Conservation (phyloP, 2,329 filamentous ascomycete genomes). For the Zarea fungicola region DNA sequence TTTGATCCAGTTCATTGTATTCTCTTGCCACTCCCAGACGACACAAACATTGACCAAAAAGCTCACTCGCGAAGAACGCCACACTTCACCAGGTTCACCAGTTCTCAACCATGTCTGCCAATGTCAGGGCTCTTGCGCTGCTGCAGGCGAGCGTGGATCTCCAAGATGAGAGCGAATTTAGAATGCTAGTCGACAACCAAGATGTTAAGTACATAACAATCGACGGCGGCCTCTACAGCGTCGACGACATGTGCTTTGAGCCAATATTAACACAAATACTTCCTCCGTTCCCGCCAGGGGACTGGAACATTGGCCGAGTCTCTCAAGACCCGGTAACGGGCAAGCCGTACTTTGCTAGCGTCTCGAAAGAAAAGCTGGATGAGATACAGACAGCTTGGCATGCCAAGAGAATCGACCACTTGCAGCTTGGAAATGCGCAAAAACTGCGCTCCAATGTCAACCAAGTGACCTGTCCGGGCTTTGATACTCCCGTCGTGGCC, state of each 20-base stretch:
- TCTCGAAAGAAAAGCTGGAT: slow-evolving; percentile 18
- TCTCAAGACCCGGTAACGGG: slow-evolving; percentile 17
- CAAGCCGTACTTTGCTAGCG: slow-evolving; percentile 17
- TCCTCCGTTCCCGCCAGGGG: slow-evolving; percentile 22
- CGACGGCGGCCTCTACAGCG: slow-evolving; percentile 21
- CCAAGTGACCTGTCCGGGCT: background rate
- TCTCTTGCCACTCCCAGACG: too few relatives aligned
- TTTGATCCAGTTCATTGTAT: too few relatives aligned
- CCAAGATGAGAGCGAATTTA: slow-evolving; percentile 22
- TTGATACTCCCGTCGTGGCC: slow-evolving; percentile 16
- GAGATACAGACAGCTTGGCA: slow-evolving; percentile 20
- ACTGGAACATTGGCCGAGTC: slow-evolving; percentile 21
- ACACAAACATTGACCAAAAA: too few relatives aligned
- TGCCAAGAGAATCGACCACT: background rate
- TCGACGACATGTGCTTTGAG: slow-evolving; percentile 23
- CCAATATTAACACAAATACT: slow-evolving; percentile 21
- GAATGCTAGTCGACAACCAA: slow-evolving; percentile 21
- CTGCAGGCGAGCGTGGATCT: slow-evolving; percentile 14
- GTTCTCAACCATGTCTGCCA: too few relatives aligned
- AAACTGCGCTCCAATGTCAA: background rate
- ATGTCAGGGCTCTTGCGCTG: background rate
- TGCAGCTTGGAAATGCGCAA: background rate
- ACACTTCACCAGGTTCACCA: too few relatives aligned
- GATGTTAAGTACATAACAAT: slow-evolving; percentile 23
- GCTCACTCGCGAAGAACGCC: too few relatives aligned